phyloP scores from a whole-genome alignment of 257 asterid species.

The Lithospermum erythrorhizon region DNA sequence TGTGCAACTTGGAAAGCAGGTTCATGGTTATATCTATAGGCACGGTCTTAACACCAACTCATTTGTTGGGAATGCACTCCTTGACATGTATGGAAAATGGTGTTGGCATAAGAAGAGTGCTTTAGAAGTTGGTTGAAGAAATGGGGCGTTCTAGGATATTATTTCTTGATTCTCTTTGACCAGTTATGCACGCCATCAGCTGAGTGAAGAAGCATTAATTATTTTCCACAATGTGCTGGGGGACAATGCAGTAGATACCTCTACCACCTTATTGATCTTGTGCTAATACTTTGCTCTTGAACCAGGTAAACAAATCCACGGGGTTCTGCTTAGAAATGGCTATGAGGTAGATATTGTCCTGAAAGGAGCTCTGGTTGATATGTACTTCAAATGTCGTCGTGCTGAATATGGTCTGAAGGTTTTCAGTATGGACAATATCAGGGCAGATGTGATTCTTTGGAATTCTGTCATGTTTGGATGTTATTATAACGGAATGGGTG shows the following conservation, averaged over 20 bases:
- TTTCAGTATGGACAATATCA: slow-evolving; percentile 29
- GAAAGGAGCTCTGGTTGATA: slow-evolving; percentile 61
- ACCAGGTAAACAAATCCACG: slow-evolving; percentile 67
- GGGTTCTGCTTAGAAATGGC: slow-evolving; percentile 48
- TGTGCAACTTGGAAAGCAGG: slow-evolving; percentile 64
- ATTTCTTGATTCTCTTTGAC: slow-evolving; percentile 68
- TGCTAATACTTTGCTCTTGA: slow-evolving; percentile 51
- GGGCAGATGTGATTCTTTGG: slow-evolving; percentile 42
- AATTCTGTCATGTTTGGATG: slow-evolving; percentile 66
- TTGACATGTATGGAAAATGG: slow-evolving; percentile 82
- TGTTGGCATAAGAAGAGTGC: slow-evolving; percentile 46
- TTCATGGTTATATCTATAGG: slow-evolving; percentile 57
- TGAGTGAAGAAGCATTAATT: slow-evolving; percentile 52
- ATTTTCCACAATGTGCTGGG: slow-evolving; percentile 46
- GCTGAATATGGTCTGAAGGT: slow-evolving; percentile 34
- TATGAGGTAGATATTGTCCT: slow-evolving; percentile 51
- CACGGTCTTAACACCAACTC: slow-evolving; percentile 35
- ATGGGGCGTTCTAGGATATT: slow-evolving; percentile 44
- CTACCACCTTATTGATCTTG: slow-evolving; percentile 70
- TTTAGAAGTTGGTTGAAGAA: slow-evolving; percentile 45
- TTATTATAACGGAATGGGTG: slow-evolving; percentile 36
- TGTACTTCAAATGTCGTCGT: slow-evolving; percentile 73
- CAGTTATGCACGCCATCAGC: slow-evolving; percentile 38
- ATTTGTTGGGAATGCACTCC: slow-evolving; percentile 48
- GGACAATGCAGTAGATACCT: slow-evolving; percentile 50